phyloP scores from a whole-genome alignment of 2,329 filamentous ascomycete genomes.

The Ceratocystis harringtonii region DNA sequence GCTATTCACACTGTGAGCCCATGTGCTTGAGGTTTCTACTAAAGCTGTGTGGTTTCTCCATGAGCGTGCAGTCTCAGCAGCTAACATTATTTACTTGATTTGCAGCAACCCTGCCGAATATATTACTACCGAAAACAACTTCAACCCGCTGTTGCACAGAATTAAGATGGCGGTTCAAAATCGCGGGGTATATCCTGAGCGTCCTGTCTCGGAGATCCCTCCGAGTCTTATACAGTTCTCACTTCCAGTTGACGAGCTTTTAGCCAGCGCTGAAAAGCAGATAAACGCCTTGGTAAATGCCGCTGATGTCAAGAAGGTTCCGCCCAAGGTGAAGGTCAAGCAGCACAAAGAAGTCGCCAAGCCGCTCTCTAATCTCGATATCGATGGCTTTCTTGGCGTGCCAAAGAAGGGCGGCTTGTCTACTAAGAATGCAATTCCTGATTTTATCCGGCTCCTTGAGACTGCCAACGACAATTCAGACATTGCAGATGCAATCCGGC shows the following conservation, averaged over 20 bases:
- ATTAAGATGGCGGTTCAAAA: constrained; percentile 73
- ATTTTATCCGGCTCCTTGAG: constrained; percentile 69
- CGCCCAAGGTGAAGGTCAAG: constrained; percentile 61
- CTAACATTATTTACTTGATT: background rate
- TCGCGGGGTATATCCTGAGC: constrained; percentile 60
- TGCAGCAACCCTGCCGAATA: constrained; percentile 45
- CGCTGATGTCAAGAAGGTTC: constrained; percentile 80
- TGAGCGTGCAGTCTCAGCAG: too few relatives aligned
- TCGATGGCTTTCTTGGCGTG: constrained; percentile 56
- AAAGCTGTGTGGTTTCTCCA: too few relatives aligned
- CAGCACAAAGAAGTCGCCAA: constrained; percentile 56
- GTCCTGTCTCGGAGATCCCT: constrained; percentile 45
- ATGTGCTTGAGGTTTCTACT: too few relatives aligned
- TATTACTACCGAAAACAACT: constrained; percentile 64
- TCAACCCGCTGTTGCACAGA: constrained; percentile 73
- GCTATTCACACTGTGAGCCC: constrained; percentile 19
- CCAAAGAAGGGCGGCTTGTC: constrained; percentile 25
- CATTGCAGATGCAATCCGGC: constrained; percentile 53
- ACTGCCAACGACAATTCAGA: constrained; percentile 43
- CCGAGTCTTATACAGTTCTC: constrained; percentile 58
- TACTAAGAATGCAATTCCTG: constrained; percentile 65
- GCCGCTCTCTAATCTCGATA: constrained; percentile 77
- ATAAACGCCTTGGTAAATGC: constrained; percentile 51
- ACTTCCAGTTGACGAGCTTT: constrained; percentile 51
- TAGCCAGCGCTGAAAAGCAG: constrained; percentile 38